Conservation (phyloP, 176 grass and related monocot species). For the Elaeis guineensis region DNA sequence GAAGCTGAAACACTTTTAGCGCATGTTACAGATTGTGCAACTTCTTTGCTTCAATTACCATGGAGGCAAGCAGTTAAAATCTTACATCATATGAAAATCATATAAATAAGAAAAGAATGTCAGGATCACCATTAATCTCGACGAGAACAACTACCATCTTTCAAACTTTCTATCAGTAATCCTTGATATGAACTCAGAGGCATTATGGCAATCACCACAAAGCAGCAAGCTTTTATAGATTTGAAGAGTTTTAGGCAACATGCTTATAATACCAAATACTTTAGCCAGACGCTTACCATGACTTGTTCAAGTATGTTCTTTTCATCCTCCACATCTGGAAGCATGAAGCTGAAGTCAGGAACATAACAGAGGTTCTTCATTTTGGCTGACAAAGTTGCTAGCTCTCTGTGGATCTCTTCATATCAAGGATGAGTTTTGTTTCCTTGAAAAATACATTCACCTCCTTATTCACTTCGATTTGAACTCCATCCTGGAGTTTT, state of each 20-base stretch:
- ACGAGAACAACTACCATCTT: conserved; percentile 49
- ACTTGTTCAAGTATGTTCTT: conserved; percentile 57
- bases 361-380: no score
- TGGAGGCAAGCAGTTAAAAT: background rate
- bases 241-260: conserved; percentile 42
- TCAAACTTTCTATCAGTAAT: conserved; percentile 51
- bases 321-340: conserved; percentile 61
- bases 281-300: conserved; percentile 69
- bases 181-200: conserved; percentile 63
- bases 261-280: conserved; percentile 60
- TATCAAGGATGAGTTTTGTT: no score
- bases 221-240: conserved; percentile 57
- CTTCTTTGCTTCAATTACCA: background rate
- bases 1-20: no score
- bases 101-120: no score
- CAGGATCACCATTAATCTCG: conserved; percentile 63
- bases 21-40: no score
- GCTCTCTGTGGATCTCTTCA: no score
- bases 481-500: no score
- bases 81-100: no score
- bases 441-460: no score
- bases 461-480: no score
- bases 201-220: conserved; percentile 67
- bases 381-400: no score
- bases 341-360: conserved; percentile 66